Percentiles rank a stretch among this genome's conserved stretches.
phyloP scores from a whole-genome alignment of 306 rosid genomes.

The Malus orientalis region DNA sequence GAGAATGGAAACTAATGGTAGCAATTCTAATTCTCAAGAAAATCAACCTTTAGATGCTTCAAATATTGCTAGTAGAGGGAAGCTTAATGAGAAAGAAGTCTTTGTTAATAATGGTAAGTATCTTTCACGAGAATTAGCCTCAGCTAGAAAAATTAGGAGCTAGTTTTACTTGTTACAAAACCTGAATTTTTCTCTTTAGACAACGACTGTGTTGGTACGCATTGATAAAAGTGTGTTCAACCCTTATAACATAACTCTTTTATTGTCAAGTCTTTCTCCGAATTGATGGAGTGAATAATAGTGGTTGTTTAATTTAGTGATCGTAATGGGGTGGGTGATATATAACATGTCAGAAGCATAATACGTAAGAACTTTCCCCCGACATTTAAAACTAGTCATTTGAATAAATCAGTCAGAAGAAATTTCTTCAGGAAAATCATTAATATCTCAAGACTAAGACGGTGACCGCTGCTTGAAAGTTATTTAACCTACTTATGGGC shows the following conservation, averaged over 20 bases:
- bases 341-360: not conserved
- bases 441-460: not conserved
- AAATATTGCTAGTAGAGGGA: slow-evolving; percentile 22
- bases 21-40: slow-evolving; percentile 28
- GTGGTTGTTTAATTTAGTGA: not conserved
- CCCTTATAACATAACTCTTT: not conserved
- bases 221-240: not conserved
- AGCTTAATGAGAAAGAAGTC: slow-evolving; percentile 24
- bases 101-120: slow-evolving; percentile 45
- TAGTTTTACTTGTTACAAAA: not conserved
- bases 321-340: not conserved
- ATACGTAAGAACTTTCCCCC: not conserved
- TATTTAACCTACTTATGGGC: not conserved
- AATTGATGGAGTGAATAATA: not conserved
- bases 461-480: not conserved
- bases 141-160: not conserved
- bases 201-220: not conserved
- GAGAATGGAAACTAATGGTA: slow-evolving; percentile 41
- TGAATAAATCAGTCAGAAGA: not conserved
- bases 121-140: not conserved
- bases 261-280: not conserved
- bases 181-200: not conserved
- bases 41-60: slow-evolving; percentile 27
- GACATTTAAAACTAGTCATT: not conserved
- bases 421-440: not conserved